Conservation (phyloP, 257 asterid species). For the Eucommia ulmoides region DNA sequence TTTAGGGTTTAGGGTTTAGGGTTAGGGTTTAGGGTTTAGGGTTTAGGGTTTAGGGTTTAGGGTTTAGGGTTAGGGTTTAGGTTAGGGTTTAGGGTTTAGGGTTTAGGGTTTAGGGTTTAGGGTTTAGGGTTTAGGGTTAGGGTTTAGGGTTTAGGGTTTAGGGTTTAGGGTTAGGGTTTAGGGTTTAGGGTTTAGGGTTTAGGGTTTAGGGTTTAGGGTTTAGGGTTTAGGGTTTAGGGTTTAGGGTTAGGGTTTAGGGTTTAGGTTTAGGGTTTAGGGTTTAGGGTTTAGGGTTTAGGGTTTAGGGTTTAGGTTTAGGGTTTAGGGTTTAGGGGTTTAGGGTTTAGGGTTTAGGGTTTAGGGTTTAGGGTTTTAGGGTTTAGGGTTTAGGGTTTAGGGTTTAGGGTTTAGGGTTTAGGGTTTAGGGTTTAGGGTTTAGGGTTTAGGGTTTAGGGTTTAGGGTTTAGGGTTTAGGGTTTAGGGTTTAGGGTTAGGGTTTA, state of each 20-base stretch:
- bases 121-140: constrained; percentile 16
- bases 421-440: not conserved
- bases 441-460: not conserved
- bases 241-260: not conserved
- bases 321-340: too few species aligned
- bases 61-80: too few species aligned
- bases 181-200: not conserved
- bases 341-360: not conserved
- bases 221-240: not conserved
- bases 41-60: constrained; percentile 2
- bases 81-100: too few species aligned
- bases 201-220: not conserved
- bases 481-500: not conserved
- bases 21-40: constrained; percentile 14
- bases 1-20: constrained; percentile 11
- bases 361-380: not conserved
- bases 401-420: not conserved
- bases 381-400: not conserved
- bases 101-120: constrained; percentile 15
- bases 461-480: not conserved
- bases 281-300: not conserved
- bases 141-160: constrained; percentile 10
- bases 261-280: not conserved
- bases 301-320: not conserved
- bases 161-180: not conserved